phyloP scores from a whole-genome alignment of 192 early-diverging fungal genomes.

The Entomortierella beljakovae region DNA sequence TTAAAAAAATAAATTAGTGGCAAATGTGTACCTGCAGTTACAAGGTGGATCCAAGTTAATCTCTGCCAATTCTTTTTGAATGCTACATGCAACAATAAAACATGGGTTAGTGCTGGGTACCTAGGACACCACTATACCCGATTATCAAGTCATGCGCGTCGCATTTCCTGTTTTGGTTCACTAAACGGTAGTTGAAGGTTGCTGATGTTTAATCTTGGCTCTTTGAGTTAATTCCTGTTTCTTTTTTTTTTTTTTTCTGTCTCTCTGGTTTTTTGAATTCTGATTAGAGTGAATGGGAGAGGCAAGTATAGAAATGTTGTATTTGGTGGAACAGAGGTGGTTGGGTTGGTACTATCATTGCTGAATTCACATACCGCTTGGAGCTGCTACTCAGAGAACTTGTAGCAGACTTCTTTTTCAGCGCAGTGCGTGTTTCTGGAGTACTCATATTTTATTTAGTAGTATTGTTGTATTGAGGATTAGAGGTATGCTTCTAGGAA shows the following conservation, averaged over 20 bases:
- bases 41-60: constrained; percentile 95
- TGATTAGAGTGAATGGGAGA: neutral
- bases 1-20: neutral
- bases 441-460: constrained; percentile 38
- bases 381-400: constrained; percentile 43
- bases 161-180: constrained; percentile 1
- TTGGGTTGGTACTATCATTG: neutral
- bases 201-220: neutral
- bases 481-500: neutral
- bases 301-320: neutral
- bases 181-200: too few species aligned
- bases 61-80: constrained; percentile 98
- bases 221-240: neutral
- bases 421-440: constrained; percentile 34
- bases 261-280: neutral
- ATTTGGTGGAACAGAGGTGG: neutral
- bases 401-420: constrained; percentile 38
- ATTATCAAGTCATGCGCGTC: constrained; percentile 7
- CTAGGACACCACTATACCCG: neutral
- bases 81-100: constrained; percentile 60
- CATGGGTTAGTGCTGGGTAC: neutral
- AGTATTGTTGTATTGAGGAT: neutral
- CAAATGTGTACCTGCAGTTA: constrained; percentile 77
- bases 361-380: constrained; percentile 30
- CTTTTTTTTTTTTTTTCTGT: neutral